A percentile compares a stretch with the other conserved stretches of the same genome.
Evolutionary conservation across 352 stramenopile species (phyloP).

Genomic region (Phytophthora megakarya): DNA sequence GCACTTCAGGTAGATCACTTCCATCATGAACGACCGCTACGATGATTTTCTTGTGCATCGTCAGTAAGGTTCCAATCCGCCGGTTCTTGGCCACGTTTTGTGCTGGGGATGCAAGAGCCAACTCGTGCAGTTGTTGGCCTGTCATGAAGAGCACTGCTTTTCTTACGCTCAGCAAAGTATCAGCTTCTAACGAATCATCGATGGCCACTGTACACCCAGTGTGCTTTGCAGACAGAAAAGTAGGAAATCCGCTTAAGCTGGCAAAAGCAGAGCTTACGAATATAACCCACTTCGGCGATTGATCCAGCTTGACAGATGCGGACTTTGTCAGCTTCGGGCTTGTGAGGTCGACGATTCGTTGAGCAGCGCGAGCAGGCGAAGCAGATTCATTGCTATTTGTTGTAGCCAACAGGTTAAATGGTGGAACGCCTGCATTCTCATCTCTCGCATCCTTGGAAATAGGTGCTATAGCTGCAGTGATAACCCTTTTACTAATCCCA

Average conservation of each 20-base stretch:
- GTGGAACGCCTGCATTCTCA: slow-evolving; percentile 7
- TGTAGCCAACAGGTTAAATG: slow-evolving; percentile 24
- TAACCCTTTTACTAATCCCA: background rate
- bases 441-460: slow-evolving; percentile 7
- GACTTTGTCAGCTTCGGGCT: slow-evolving; percentile 4
- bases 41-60: slow-evolving; percentile 64
- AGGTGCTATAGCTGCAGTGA: slow-evolving; percentile 9
- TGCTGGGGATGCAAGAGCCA: slow-evolving; percentile 19
- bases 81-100: slow-evolving; percentile 37
- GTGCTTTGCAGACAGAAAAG: slow-evolving; percentile 25
- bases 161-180: slow-evolving; percentile 52
- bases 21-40: slow-evolving; percentile 41
- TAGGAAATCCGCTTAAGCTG: slow-evolving; percentile 28
- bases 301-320: background rate
- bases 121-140: slow-evolving; percentile 24
- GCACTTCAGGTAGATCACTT: slow-evolving; percentile 14
- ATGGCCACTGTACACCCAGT: slow-evolving; percentile 33
- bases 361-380: background rate
- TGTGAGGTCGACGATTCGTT: slow-evolving; percentile 21
- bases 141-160: slow-evolving; percentile 35
- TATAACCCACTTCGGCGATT: slow-evolving; percentile 27
- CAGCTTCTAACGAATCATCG: slow-evolving; percentile 51
- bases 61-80: slow-evolving; percentile 35
- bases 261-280: slow-evolving; percentile 42
- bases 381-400: background rate